A percentile compares a stretch with the other conserved stretches of the same genome.
Evolutionary conservation across 179 eudicot genomes (phyloP).

Genomic region (Spinacia oleracea): DNA sequence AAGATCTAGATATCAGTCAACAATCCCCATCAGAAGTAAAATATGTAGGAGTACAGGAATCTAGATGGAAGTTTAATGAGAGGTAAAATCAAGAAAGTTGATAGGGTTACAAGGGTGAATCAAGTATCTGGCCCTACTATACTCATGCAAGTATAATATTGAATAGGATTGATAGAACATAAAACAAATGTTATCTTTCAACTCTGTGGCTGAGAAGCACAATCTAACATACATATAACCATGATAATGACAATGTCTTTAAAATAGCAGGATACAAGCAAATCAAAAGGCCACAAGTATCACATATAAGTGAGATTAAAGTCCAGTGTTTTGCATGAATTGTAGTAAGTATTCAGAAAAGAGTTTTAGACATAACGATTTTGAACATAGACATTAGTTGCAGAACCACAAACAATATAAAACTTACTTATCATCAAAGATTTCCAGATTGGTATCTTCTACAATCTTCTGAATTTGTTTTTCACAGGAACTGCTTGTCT

Average conservation of each 20-base stretch:
- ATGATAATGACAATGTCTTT: not conserved
- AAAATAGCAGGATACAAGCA: not conserved
- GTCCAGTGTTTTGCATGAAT: not conserved
- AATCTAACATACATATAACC: not conserved
- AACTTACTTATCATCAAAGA: slow-evolving; percentile 74
- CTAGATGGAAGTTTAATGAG: not conserved
- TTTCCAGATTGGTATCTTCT: slow-evolving; percentile 66
- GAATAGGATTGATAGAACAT: not conserved
- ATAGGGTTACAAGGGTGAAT: no score
- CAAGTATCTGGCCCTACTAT: not conserved
- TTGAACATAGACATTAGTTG: not conserved
- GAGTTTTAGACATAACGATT: no score
- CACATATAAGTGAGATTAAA: no score
- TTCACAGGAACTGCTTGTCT: slow-evolving; percentile 84
- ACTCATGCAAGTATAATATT: not conserved
- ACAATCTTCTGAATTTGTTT: slow-evolving; percentile 82
- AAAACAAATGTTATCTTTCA: not conserved
- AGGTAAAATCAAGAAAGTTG: not conserved
- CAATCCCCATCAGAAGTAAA: not conserved
- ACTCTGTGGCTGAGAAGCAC: not conserved
- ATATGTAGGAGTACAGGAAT: not conserved
- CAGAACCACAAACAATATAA: not conserved
- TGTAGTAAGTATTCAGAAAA: not conserved
- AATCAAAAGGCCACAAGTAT: slow-evolving; percentile 4
- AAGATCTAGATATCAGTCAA: slow-evolving; percentile 6